A percentile compares a stretch with the other conserved stretches of the same genome.
These are phyloP conservation scores for Gnaphalium uliginosum DNA, from an alignment of 129 eudicot genomes.

Conservation along the genomic window DNA sequence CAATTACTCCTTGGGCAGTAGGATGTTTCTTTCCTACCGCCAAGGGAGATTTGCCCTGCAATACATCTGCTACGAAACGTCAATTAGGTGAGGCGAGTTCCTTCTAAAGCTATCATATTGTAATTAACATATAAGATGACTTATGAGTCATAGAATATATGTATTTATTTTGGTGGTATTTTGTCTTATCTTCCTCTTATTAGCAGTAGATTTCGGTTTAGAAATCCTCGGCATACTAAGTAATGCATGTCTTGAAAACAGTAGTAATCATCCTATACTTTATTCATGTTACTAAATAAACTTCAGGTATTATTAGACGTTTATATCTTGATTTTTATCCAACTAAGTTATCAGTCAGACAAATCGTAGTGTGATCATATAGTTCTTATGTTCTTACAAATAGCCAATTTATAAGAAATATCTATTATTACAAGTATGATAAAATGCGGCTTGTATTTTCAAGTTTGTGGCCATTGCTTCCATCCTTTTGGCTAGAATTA, in stretches of 20 bases:
- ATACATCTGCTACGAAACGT: constrained; percentile 14
- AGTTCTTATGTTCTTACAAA: background rate
- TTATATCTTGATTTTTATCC: background rate
- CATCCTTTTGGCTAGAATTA: constrained; percentile 56
- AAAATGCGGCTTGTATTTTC: constrained; percentile 44
- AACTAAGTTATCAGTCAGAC: background rate
- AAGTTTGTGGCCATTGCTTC: constrained; percentile 56
- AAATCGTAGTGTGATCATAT: too few relatives aligned
- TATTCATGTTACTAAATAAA: too few relatives aligned
- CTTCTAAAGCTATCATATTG: background rate
- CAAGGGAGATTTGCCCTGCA: constrained; percentile 42
- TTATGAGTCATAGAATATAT: too few relatives aligned
- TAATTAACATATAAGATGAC: background rate
- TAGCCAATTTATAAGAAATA: too few relatives aligned
- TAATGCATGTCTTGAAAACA: too few relatives aligned
- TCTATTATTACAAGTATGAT: background rate
- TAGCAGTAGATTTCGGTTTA: background rate
- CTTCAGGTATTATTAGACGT: background rate
- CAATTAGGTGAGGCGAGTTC: background rate
- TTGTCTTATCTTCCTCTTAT: background rate
- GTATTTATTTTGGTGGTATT: background rate
- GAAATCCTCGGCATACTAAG: background rate
- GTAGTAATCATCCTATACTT: too few relatives aligned
- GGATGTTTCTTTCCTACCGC: constrained; percentile 4
- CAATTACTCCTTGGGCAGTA: constrained; percentile 24